Percentiles rank a stretch among this genome's conserved stretches.
phyloP scores from a whole-genome alignment of 176 grass and related monocot species.

The Tillandsia fasciculata region DNA sequence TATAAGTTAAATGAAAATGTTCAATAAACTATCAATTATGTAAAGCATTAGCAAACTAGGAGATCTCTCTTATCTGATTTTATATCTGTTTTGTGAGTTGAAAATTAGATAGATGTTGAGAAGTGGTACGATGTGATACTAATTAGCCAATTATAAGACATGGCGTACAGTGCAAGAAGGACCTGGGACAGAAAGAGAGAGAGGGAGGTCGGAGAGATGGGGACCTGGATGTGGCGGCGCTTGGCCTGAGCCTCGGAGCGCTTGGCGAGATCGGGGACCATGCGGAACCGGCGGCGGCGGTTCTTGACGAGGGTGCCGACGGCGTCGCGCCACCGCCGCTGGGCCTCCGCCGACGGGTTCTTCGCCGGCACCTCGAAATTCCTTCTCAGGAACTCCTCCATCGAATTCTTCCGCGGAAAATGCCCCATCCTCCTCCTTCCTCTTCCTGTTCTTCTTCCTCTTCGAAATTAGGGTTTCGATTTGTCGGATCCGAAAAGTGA shows the following conservation, averaged over 20 bases:
- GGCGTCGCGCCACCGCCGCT: conserved; percentile 72
- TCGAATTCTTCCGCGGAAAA: conserved; percentile 45
- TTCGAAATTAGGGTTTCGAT: neutral
- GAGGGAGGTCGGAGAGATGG: neutral
- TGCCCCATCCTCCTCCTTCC: neutral
- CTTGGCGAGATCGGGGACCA: conserved; percentile 76
- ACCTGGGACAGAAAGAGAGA: neutral
- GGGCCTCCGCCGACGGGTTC: conserved; percentile 80
- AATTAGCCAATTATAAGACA: no score
- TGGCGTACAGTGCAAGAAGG: no score
- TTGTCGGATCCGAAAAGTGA: no score
- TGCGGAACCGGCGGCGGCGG: conserved; percentile 73
- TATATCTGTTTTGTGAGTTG: no score
- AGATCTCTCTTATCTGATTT: no score
- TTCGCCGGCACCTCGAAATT: conserved; percentile 72
- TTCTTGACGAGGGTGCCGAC: conserved; percentile 69
- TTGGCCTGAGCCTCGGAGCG: conserved; percentile 48
- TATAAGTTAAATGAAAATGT: no score
- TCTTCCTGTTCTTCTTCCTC: neutral
- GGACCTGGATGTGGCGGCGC: conserved; percentile 67
- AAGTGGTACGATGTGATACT: neutral
- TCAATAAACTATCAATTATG: no score
- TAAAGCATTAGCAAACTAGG: no score
- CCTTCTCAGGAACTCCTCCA: conserved; percentile 46
- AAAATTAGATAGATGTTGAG: neutral